phyloP scores from a whole-genome alignment of 2,329 filamentous ascomycete species.

The Apiospora marii region DNA sequence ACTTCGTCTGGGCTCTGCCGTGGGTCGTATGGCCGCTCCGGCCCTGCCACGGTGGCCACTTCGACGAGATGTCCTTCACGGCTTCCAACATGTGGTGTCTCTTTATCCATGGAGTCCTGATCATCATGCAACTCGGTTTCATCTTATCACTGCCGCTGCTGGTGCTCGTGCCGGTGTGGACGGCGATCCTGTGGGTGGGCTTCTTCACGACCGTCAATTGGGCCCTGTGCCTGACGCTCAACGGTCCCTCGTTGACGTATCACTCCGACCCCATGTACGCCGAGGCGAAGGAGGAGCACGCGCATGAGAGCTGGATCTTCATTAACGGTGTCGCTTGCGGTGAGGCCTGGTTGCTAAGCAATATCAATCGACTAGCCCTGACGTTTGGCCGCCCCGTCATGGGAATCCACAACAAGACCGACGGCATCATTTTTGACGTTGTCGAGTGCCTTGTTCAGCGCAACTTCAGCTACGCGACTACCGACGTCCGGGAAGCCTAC shows the following conservation, averaged over 20 bases:
- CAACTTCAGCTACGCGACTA: constrained; percentile 75
- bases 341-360: constrained; percentile 72
- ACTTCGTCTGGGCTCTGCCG: constrained; percentile 63
- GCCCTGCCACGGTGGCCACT: constrained; percentile 59
- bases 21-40: constrained; percentile 66
- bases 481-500: constrained; percentile 70
- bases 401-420: constrained; percentile 80
- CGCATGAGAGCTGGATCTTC: constrained; percentile 80
- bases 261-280: constrained; percentile 62
- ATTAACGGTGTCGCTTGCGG: constrained; percentile 75
- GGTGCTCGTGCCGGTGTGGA: constrained; percentile 58
- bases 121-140: constrained; percentile 67
- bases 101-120: constrained; percentile 64
- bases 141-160: constrained; percentile 64
- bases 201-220: constrained; percentile 60
- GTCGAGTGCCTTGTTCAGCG: constrained; percentile 81
- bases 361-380: constrained; percentile 73
- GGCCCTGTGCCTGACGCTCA: constrained; percentile 59
- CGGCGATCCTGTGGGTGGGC: constrained; percentile 47
- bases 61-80: constrained; percentile 72
- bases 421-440: constrained; percentile 78
- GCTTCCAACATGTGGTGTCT: constrained; percentile 64
- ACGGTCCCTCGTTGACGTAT: constrained; percentile 58
- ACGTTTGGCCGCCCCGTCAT: constrained; percentile 76
- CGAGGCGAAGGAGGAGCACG: constrained; percentile 55